Evolutionary conservation across 202 grass and related monocot species (phyloP).

Genomic region (Digitaria exilis): DNA sequence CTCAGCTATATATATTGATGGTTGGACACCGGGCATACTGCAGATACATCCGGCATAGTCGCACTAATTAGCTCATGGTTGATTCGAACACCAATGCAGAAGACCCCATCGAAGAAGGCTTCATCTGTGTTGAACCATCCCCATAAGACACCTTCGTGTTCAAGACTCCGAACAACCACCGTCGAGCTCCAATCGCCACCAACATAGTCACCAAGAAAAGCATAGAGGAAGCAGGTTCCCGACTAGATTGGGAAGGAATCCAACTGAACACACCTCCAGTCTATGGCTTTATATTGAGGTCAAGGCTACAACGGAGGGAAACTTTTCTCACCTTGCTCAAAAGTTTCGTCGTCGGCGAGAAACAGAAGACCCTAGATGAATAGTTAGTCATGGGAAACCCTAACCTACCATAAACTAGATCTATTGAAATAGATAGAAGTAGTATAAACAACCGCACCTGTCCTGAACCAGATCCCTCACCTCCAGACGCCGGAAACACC

Average conservation of each 20-base stretch:
- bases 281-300: too few relatives aligned
- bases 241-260: too few relatives aligned
- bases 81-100: not conserved
- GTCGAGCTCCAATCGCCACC: not conserved
- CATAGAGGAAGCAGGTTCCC: too few relatives aligned
- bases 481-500: not conserved
- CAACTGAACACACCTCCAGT: too few relatives aligned
- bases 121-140: not conserved
- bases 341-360: too few relatives aligned
- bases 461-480: not conserved
- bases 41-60: not conserved
- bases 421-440: too few relatives aligned
- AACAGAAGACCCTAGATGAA: too few relatives aligned
- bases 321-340: too few relatives aligned
- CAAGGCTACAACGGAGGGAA: too few relatives aligned
- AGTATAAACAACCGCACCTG: not conserved
- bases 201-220: not conserved
- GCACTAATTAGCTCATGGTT: not conserved
- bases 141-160: not conserved
- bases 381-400: too few relatives aligned
- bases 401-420: too few relatives aligned
- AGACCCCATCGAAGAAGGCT: not conserved
- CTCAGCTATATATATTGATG: not conserved
- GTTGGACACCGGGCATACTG: not conserved
- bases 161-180: not conserved